phyloP scores from a whole-genome alignment of 2,329 filamentous ascomycete species.

The Phialophora tarda region DNA sequence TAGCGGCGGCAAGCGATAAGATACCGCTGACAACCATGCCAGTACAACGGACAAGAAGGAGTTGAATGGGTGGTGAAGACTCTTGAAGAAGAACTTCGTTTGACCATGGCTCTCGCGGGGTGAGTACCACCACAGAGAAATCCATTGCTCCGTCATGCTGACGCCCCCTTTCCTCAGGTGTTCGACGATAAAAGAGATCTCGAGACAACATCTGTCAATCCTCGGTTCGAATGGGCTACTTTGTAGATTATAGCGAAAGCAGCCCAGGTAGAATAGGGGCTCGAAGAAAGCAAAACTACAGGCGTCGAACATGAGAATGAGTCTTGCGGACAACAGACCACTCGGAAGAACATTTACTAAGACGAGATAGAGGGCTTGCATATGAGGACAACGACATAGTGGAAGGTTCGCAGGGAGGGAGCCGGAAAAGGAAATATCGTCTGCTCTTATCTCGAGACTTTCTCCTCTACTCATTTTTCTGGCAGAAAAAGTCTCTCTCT shows the following conservation, averaged over 20 bases:
- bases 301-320: no score
- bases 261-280: not conserved
- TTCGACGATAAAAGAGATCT: conserved; percentile 39
- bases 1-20: not conserved
- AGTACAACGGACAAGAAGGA: conserved; percentile 43
- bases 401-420: no score
- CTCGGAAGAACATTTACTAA: no score
- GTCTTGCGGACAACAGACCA: no score
- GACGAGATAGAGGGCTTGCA: no score
- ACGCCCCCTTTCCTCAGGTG: not conserved
- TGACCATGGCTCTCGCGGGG: conserved; percentile 46
- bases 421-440: no score
- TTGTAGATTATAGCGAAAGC: conserved; percentile 38
- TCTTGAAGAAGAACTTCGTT: conserved; percentile 43
- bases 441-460: no score
- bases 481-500: no score
- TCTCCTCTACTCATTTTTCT: no score
- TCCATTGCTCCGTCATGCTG: no score
- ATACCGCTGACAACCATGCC: not conserved
- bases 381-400: no score
- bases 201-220: conserved; percentile 41
- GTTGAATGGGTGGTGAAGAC: conserved; percentile 45
- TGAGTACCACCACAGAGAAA: conserved; percentile 18
- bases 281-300: no score
- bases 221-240: conserved; percentile 41